Conservation (phyloP, 2,329 filamentous ascomycete genomes). For the Clarireedia sp. region DNA sequence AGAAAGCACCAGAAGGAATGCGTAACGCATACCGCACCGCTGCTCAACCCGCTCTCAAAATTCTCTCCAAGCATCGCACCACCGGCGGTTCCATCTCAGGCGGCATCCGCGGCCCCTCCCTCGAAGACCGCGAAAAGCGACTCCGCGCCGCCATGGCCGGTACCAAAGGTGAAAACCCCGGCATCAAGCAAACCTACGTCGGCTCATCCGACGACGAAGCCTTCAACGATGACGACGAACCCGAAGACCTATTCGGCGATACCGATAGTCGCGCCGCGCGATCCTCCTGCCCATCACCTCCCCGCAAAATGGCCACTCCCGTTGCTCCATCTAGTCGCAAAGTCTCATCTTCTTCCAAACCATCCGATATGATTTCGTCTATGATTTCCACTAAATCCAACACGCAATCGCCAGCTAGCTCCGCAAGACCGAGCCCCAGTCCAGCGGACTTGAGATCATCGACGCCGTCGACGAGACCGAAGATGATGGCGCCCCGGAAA, state of each 20-base stretch:
- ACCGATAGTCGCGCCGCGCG: background rate
- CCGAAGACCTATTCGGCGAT: conserved; percentile 23
- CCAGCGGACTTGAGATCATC: conserved; percentile 11
- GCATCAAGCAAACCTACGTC: conserved; percentile 15
- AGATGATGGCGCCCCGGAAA: conserved; percentile 18
- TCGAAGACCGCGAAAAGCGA: conserved; percentile 33
- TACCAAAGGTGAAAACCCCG: background rate
- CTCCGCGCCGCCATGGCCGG: conserved; percentile 21
- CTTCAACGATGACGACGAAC: conserved; percentile 14
- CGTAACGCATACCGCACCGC: conserved; percentile 43
- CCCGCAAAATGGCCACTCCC: background rate
- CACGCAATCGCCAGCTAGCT: background rate
- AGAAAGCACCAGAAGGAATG: conserved; percentile 45
- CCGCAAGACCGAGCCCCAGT: background rate
- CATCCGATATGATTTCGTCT: background rate
- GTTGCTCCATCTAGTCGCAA: conserved; percentile 4
- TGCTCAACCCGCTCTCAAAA: conserved; percentile 28
- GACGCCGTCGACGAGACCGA: conserved; percentile 1
- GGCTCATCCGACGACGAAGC: conserved; percentile 21
- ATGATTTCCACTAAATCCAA: background rate
- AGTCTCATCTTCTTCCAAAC: background rate
- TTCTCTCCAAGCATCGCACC: conserved; percentile 28
- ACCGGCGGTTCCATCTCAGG: conserved; percentile 13
- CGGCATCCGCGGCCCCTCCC: conserved; percentile 15
- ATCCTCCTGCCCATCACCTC: conserved; percentile 2